Evolutionary conservation across 148 eudicot genomes (phyloP).

Genomic region (Chenopodium berlandieri): DNA sequence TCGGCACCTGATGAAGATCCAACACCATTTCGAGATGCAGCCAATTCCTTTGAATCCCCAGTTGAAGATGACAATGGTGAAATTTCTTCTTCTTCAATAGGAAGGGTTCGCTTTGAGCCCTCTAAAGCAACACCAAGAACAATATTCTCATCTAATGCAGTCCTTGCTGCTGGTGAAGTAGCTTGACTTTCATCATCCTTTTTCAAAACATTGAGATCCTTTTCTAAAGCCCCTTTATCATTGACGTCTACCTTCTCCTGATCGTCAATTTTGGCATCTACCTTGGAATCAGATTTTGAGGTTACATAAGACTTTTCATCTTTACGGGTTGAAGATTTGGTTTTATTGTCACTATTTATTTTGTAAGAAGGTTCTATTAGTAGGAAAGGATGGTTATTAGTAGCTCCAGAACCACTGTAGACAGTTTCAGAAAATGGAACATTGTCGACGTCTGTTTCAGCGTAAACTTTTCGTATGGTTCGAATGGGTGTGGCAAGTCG

Average conservation of each 20-base stretch:
- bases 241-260: constrained; percentile 24
- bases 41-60: constrained; percentile 50
- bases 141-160: constrained; percentile 77
- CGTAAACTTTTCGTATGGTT: constrained; percentile 65
- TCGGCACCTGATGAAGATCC: constrained; percentile 16
- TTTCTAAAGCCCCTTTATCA: constrained; percentile 34
- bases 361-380: constrained; percentile 77
- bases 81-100: constrained; percentile 70
- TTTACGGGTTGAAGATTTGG: constrained; percentile 50
- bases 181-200: constrained; percentile 30
- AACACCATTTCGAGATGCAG: constrained; percentile 35
- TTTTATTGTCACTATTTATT: constrained; percentile 61
- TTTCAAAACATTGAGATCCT: constrained; percentile 33
- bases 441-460: constrained; percentile 56
- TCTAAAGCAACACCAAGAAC: constrained; percentile 94
- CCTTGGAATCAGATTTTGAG: constrained; percentile 33
- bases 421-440: constrained; percentile 57
- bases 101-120: constrained; percentile 91
- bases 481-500: constrained; percentile 94
- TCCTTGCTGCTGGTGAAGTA: constrained; percentile 35
- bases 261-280: constrained; percentile 29
- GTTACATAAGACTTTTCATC: constrained; percentile 33
- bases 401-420: constrained; percentile 38
- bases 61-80: constrained; percentile 30
- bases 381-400: constrained; percentile 59